Percentiles rank a stretch among this genome's conserved stretches.
These are phyloP conservation scores for Candida verbasci DNA, from an alignment of 805 yeast genomes.

Conservation along the genomic window DNA sequence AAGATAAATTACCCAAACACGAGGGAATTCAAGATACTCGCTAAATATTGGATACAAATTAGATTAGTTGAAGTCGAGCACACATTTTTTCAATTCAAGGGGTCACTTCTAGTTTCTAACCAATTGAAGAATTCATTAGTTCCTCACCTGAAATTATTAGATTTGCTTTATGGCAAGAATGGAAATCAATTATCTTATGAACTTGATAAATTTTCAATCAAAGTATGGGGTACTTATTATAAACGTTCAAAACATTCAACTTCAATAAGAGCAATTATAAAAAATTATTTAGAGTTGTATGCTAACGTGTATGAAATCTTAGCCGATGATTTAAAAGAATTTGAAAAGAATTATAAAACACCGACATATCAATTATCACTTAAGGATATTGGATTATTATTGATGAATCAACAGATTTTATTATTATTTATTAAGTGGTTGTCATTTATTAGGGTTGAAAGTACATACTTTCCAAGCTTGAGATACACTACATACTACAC, in stretches of 20 bases:
- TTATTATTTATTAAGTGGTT: constrained; percentile 21
- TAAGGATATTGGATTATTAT: constrained; percentile 6
- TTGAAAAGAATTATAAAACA: neutral
- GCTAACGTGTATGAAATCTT: constrained; percentile 10
- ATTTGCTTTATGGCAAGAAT: constrained; percentile 14
- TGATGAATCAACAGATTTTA: constrained; percentile 14
- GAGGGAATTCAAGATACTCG: constrained; percentile 14
- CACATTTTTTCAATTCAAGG: constrained; percentile 25
- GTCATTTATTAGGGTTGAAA: constrained; percentile 22
- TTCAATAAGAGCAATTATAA: constrained; percentile 12
- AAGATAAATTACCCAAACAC: constrained; percentile 4
- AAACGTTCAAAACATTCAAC: constrained; percentile 11
- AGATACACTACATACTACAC: constrained; percentile 23
- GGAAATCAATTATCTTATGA: constrained; percentile 8
- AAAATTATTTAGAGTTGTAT: constrained; percentile 16
- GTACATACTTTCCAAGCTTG: constrained; percentile 24
- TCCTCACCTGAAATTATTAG: constrained; percentile 18
- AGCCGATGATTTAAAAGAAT: constrained; percentile 6
- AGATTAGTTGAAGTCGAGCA: constrained; percentile 22
- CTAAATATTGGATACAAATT: constrained; percentile 24
- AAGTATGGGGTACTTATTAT: constrained; percentile 19
- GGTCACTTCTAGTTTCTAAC: constrained; percentile 20
- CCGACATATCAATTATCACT: neutral
- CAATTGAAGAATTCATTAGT: constrained; percentile 20
- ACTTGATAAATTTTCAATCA: constrained; percentile 8